Conservation (phyloP, 495 filamentous ascomycete species). For the Halenospora varia region DNA sequence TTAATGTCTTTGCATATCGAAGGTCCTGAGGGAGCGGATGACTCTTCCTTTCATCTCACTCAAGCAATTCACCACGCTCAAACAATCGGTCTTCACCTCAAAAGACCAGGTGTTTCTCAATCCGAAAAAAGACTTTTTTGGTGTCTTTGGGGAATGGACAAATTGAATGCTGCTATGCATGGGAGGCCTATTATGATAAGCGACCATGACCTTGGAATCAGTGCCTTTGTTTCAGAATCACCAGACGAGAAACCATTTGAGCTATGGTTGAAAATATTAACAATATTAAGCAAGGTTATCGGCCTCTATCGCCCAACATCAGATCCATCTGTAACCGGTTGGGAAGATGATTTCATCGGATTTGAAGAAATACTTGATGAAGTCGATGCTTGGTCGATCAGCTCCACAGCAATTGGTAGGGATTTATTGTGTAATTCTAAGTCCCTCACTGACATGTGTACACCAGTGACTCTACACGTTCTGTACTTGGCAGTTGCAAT, state of each 20-base stretch:
- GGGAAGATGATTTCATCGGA: conserved; percentile 56
- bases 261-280: conserved; percentile 38
- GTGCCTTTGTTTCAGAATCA: conserved; percentile 12
- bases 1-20: conserved; percentile 24
- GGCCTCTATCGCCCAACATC: conserved; percentile 58
- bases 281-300: conserved; percentile 60
- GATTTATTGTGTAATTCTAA: conserved; percentile 3
- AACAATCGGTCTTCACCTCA: conserved; percentile 57
- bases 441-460: background rate
- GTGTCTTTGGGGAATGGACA: conserved; percentile 63
- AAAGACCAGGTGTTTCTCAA: conserved; percentile 24
- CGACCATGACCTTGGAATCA: conserved; percentile 55
- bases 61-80: conserved; percentile 53
- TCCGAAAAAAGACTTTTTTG: conserved; percentile 47
- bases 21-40: conserved; percentile 24
- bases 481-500: conserved; percentile 67
- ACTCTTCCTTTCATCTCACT: background rate
- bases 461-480: conserved; percentile 58
- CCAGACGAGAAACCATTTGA: conserved; percentile 32
- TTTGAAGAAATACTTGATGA: conserved; percentile 61
- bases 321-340: conserved; percentile 40
- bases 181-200: conserved; percentile 60
- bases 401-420: conserved; percentile 41
- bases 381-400: conserved; percentile 33
- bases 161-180: conserved; percentile 55